Evolutionary conservation across 371 early-diverging fungal species (phyloP).

Genomic region (Rhizomucor miehei): DNA sequence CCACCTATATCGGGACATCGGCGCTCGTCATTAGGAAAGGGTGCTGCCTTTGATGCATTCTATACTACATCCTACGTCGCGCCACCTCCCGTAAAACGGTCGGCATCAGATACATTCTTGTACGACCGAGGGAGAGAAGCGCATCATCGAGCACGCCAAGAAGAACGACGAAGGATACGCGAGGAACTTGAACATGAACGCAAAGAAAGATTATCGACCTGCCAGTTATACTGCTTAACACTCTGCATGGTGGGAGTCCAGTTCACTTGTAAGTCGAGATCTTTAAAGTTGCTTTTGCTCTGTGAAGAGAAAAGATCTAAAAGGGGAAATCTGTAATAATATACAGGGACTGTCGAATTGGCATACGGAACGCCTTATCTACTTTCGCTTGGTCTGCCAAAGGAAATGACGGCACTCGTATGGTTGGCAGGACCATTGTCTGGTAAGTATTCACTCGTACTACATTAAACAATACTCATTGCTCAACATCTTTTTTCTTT

Average conservation of each 20-base stretch:
- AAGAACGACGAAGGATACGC: background rate
- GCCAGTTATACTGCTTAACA: constrained; percentile 47
- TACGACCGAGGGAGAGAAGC: constrained; percentile 6
- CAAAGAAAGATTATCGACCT: constrained; percentile 7
- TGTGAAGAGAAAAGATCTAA: no score
- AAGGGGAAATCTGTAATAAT: no score
- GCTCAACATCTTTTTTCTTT: background rate
- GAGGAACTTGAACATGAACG: background rate
- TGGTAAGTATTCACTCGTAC: constrained; percentile 31
- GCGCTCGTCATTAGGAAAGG: constrained; percentile 3
- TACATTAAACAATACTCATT: no score
- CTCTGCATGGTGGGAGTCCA: constrained; percentile 65
- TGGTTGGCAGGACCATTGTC: constrained; percentile 87
- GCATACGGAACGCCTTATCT: constrained; percentile 80
- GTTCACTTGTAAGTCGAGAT: constrained; percentile 66
- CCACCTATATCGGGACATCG: constrained; percentile 3
- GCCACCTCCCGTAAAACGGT: constrained; percentile 8
- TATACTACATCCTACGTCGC: constrained; percentile 13
- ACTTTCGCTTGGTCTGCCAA: constrained; percentile 61
- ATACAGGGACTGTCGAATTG: constrained; percentile 58
- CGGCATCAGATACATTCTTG: constrained; percentile 15
- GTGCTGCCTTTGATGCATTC: constrained; percentile 9
- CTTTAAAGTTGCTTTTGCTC: no score
- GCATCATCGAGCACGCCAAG: constrained; percentile 3
- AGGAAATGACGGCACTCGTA: constrained; percentile 61